Base-by-base conservation (phyloP, 73 alveolate species). In the Paramecium octaurelia region DNA sequence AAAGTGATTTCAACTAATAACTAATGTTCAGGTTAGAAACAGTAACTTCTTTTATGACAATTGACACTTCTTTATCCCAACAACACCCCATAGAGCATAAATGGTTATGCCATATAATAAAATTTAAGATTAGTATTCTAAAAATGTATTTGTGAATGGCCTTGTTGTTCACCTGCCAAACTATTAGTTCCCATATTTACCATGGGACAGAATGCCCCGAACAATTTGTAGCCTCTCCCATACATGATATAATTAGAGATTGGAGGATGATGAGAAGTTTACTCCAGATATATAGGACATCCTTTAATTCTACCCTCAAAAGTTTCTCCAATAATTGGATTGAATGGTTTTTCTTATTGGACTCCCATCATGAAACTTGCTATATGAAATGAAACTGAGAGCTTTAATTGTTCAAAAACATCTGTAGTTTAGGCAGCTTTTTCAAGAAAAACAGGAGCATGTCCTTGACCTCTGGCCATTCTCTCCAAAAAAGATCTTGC, bases 241-340 rank as follows among this genome's bases (percentile, higher is more conserved):
- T 70, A 88, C 70, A 88, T 57, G 6, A 69, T 69, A 34, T 88
- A 88, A 50, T 60, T 88, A 20, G 93, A 88, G 0, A 70, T 42
- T 10, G 93, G 93, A 68, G 93, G 93, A 69, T 88, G 93, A 43
- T 88, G 93, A 24, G 84, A 18, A 10, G 93, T 88, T 88, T 88
- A 80, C 23, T 88, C 93, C 20, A 88, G 29, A 69, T 88, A 88
- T 27, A 88, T 69, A 40, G 93, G 93, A 42, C 93, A 88, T 21
- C 93, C 93, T 20, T 40, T 36, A 8, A 88, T 43, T 69, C 93
- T 64, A 18, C 90, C 93, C 42, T 88, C 21, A n/a, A 88, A 54
- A 2, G 93, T 88, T 70, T 88, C 93, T 21, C 93, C 93, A 11
- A 88, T 35, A 10, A 88, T 88, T 4, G 93, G 93, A 24, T 88